Base-by-base conservation (phyloP, 2,329 filamentous ascomycete species). In the Gremmenia infestans region DNA sequence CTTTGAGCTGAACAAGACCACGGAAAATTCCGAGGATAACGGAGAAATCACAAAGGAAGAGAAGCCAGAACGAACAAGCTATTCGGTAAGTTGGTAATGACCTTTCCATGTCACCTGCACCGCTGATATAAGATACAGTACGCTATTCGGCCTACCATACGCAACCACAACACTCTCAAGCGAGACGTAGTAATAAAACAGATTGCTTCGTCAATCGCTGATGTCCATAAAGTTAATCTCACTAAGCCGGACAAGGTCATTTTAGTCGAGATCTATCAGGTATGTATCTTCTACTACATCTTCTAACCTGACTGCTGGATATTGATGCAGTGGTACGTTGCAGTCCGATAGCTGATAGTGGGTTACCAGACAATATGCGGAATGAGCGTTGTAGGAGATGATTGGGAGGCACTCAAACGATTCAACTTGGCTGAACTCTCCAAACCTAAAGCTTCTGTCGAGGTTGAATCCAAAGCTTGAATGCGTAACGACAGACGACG, bases 401-500 rank as follows among this genome's bases (percentile, higher is more conserved):
- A 89, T 66, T 94, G 86, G 78, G 87, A 91, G 50, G 76, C 77
- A 48, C 76, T 92, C 58, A 92, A 89, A 73, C 81, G 83, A 63
- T 93, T 85, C 73, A 94, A 94, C 70, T 72, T 95, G 40, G 83
- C 86, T 55, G 88, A 91, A 70, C 79, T 93, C 23, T 89, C 88
- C 68, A 76, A 76, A 50, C 48, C 59, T 48, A 53, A 51, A 36
- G 25, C 14, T 22, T 54, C 57, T 47, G 15, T 46, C 46, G 59
- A 63, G 35, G 56, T 60, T 45, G 37, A 28, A 63, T 4, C 28
- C 9, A 32, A 62, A 53, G 45, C 60, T 54, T 17, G 46, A 64
- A 61, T 56, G 36, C 53, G 62, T 53, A 63, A 64, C 40, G 46
- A 63, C 57, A 66, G 59, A 62, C 60, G 64, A 67, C 54, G 56